Evolutionary conservation across 495 filamentous ascomycete species (phyloP).

Genomic region (Aspergillus avenaceus): DNA sequence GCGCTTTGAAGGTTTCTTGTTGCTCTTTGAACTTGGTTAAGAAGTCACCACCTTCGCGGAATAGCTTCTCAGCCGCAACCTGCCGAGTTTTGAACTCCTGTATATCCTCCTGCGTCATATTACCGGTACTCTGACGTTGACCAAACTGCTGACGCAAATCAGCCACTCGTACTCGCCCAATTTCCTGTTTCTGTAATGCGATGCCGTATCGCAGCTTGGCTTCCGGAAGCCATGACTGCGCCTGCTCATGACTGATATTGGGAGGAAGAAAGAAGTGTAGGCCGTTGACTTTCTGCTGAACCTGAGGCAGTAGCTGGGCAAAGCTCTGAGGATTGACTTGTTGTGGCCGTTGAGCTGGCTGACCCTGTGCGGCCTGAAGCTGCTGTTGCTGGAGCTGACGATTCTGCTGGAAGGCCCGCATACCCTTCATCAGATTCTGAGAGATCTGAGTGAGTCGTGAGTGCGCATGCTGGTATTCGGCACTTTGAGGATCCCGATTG

Average conservation of each 20-base stretch:
- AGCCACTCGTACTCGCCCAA: constrained; percentile 34
- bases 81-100: constrained; percentile 40
- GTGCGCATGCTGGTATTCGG: constrained; percentile 59
- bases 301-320: constrained; percentile 38
- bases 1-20: constrained; percentile 42
- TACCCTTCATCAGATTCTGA: constrained; percentile 55
- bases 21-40: constrained; percentile 46
- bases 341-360: constrained; percentile 32
- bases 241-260: constrained; percentile 41
- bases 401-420: constrained; percentile 44
- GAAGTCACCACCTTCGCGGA: constrained; percentile 43
- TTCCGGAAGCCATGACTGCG: constrained; percentile 48
- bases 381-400: constrained; percentile 39
- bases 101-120: constrained; percentile 41
- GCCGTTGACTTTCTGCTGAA: constrained; percentile 42
- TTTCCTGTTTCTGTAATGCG: constrained; percentile 50
- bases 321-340: constrained; percentile 39
- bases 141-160: constrained; percentile 36
- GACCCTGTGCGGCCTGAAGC: constrained; percentile 27
- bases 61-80: constrained; percentile 41
- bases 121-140: constrained; percentile 33
- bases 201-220: constrained; percentile 50
- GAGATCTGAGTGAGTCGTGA: constrained; percentile 62
- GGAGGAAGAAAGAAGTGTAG: constrained; percentile 46
- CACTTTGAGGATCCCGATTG: constrained; percentile 46